Conservation (phyloP, 352 stramenopile genomes). For the Detonula confervacea region DNA sequence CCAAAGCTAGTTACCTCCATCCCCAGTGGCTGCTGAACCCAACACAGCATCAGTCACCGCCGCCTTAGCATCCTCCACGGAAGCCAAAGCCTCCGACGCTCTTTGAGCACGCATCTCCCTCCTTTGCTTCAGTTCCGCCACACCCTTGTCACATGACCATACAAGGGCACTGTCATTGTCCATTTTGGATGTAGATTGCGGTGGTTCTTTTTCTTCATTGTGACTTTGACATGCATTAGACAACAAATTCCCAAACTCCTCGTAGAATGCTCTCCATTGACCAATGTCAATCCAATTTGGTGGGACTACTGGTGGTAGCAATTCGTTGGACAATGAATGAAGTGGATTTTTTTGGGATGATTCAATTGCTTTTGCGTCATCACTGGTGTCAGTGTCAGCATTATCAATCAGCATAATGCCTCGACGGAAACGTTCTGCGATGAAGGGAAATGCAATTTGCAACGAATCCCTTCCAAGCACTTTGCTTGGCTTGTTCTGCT, state of each 20-base stretch:
- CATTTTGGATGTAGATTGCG: neutral
- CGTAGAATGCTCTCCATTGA: conserved; percentile 45
- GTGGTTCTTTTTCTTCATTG: neutral
- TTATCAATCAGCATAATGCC: conserved; percentile 6
- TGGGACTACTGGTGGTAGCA: conserved; percentile 25
- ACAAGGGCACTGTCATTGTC: conserved; percentile 52
- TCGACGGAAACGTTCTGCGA: conserved; percentile 45
- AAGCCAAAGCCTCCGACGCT: conserved; percentile 21
- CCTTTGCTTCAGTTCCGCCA: conserved; percentile 34
- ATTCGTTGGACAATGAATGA: conserved; percentile 20
- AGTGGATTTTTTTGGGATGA: conserved; percentile 11
- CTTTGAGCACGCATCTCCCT: conserved; percentile 30
- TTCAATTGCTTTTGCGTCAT: neutral
- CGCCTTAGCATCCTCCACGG: neutral
- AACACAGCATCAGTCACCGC: neutral
- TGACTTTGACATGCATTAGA: conserved; percentile 17
- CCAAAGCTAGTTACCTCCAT: no score
- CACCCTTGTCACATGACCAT: conserved; percentile 42
- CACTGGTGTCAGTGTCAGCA: neutral
- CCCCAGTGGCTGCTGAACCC: neutral
- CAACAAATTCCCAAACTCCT: conserved; percentile 47
- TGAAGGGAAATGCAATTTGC: conserved; percentile 45
- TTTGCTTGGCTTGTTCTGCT: conserved; percentile 46
- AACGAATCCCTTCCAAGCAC: conserved; percentile 44
- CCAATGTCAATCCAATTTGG: conserved; percentile 34